Evolutionary conservation across 2,329 filamentous ascomycete species (phyloP).

Genomic region (Aspergillus carbonarius): DNA sequence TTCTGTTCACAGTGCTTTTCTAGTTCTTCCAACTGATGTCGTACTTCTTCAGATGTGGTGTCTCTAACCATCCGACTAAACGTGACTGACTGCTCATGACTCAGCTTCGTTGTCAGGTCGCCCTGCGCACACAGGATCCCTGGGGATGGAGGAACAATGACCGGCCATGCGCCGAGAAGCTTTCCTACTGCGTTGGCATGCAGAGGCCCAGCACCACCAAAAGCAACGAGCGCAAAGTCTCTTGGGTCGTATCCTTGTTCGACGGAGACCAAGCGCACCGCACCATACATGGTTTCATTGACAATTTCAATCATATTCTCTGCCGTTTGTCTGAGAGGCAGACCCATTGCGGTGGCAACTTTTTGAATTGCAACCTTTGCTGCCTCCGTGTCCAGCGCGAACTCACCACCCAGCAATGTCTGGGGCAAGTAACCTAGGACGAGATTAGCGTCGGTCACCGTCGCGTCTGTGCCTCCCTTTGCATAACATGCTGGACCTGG

Average conservation of each 20-base stretch:
- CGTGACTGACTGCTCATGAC: slow-evolving; percentile 48
- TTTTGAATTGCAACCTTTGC: slow-evolving; percentile 44
- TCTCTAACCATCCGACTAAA: slow-evolving; percentile 46
- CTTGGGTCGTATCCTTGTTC: slow-evolving; percentile 54
- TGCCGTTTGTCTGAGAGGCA: slow-evolving; percentile 44
- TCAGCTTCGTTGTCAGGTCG: slow-evolving; percentile 52
- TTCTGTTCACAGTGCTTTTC: slow-evolving; percentile 39
- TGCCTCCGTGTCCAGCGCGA: slow-evolving; percentile 45
- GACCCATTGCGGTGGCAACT: slow-evolving; percentile 49
- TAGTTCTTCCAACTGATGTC: slow-evolving; percentile 33
- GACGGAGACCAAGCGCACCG: slow-evolving; percentile 51
- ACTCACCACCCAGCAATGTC: slow-evolving; percentile 48
- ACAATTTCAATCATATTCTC: slow-evolving; percentile 52
- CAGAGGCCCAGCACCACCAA: slow-evolving; percentile 53
- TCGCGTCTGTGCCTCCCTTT: slow-evolving; percentile 48
- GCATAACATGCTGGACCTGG: slow-evolving; percentile 53
- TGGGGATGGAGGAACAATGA: slow-evolving; percentile 54
- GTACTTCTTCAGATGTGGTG: slow-evolving; percentile 36
- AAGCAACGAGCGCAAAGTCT: slow-evolving; percentile 53
- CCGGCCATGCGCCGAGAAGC: slow-evolving; percentile 51
- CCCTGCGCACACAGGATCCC: slow-evolving; percentile 53
- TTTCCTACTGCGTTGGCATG: slow-evolving; percentile 53
- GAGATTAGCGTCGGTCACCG: slow-evolving; percentile 53
- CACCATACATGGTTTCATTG: slow-evolving; percentile 55
- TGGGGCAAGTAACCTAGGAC: slow-evolving; percentile 50